phyloP scores from a whole-genome alignment of 495 filamentous ascomycete species.

The Lepidopterella palustris region DNA sequence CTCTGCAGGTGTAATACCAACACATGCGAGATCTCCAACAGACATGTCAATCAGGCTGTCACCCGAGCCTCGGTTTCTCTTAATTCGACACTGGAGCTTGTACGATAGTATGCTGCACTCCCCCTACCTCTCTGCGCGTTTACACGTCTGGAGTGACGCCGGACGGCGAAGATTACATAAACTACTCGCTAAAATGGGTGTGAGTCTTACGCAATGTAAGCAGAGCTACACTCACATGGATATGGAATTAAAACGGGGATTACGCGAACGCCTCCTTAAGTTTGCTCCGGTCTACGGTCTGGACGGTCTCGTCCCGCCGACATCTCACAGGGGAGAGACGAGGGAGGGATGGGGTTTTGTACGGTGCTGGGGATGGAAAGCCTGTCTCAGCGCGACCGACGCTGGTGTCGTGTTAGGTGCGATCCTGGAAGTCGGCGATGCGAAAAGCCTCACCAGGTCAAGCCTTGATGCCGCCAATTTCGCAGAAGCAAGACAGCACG shows the following conservation, averaged over 20 bases:
- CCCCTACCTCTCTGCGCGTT: conserved; percentile 82
- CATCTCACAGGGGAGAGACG: conserved; percentile 48
- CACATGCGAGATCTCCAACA: conserved; percentile 77
- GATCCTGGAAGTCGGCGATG: conserved; percentile 79
- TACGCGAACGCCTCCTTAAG: conserved; percentile 78
- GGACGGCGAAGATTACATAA: conserved; percentile 91
- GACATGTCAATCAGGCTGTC: conserved; percentile 90
- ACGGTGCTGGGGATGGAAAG: conserved; percentile 95
- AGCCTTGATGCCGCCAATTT: conserved; percentile 19
- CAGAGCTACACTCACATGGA: conserved; percentile 98
- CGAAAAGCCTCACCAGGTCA: conserved; percentile 18
- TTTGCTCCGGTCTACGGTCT: conserved; percentile 88
- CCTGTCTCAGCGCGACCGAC: conserved; percentile 83
- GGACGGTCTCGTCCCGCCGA: conserved; percentile 77
- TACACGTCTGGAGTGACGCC: conserved; percentile 90
- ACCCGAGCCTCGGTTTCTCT: conserved; percentile 87
- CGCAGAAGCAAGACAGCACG: conserved; percentile 9
- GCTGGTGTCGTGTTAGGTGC: conserved; percentile 85
- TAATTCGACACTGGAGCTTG: conserved; percentile 92
- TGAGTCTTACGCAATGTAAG: conserved; percentile 85
- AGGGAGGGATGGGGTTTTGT: conserved; percentile 96
- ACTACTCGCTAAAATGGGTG: conserved; percentile 94
- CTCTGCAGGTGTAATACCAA: conserved; percentile 72
- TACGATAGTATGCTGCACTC: conserved; percentile 99
- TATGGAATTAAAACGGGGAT: conserved; percentile 84